Evolutionary conservation across 768 basidiomycete species (phyloP), one percentile per base, ranked within the genome.

Genomic region (Leccinum boreale): DNA sequence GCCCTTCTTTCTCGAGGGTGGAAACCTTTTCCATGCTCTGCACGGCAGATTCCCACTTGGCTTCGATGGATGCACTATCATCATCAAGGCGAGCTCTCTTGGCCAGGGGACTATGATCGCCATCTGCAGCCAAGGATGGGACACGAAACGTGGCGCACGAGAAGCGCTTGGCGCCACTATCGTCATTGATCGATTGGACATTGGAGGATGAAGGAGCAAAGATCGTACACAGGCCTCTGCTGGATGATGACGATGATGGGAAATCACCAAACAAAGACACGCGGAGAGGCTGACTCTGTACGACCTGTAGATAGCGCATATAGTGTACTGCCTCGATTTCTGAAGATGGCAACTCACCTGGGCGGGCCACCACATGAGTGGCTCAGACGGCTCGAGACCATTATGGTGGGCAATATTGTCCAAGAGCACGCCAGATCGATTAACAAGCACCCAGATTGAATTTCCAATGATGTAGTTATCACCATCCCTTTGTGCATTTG

Each of bases 341-440:
- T 12, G 35, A 14, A 46, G 6, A 19, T 3, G n/a, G 23, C 14
- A 24, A 71, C 75, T 62, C 64, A 89, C 89, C 76, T 80, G 79
- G 28, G 78, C 86, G 21, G 89, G 89, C 89, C 89, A 90, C 89
- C 89, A 90, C 39, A 83, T 70, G 56, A 68, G 61, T 29, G 53
- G 49, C 5, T 63, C 60, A 7, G 58, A 49, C 4, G 15, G 56
- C 11, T 64, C 60, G 36, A 59, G 57, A 15, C 72, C 71, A 12
- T 58, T 69, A 21, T 65, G 50, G 21, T 70, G 62, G 21, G 65
- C 64, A 19, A 26, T 23, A n/a, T 65, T 70, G 39, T 75, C 71
- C 8, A 70, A 73, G 15, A 79, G 66, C 11, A 66, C 58, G 15
- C 76, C 77, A 5, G 61, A 66, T 17, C 73, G 70, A 52, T 83